Percentiles rank a stretch among this genome's conserved stretches.
Evolutionary conservation across 768 basidiomycete species (phyloP).

Genomic region (Boletus rufocinnamomeus): DNA sequence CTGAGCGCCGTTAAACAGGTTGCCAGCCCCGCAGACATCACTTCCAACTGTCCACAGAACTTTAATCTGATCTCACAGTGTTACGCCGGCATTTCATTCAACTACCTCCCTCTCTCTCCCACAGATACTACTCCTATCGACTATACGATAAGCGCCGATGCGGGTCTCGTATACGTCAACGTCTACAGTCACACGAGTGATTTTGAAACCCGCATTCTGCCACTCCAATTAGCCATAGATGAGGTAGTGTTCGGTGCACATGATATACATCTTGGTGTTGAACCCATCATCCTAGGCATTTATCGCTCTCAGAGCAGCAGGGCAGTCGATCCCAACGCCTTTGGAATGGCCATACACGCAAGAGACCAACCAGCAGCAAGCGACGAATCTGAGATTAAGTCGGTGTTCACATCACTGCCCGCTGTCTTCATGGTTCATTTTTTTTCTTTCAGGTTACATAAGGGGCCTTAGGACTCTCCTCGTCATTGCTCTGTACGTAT

Average conservation of each 20-base stretch:
- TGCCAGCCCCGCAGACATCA: constrained; percentile 49
- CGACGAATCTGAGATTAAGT: constrained; percentile 57
- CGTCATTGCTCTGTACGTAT: constrained; percentile 63
- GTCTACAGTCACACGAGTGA: constrained; percentile 67
- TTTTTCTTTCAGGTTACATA: constrained; percentile 50
- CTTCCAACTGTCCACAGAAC: constrained; percentile 66
- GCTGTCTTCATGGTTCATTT: constrained; percentile 6
- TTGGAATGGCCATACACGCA: constrained; percentile 73
- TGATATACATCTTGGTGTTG: not conserved
- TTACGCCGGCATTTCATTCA: constrained; percentile 66
- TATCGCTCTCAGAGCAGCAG: constrained; percentile 68
- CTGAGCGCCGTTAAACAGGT: constrained; percentile 51
- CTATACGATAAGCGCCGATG: constrained; percentile 72
- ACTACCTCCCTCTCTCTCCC: constrained; percentile 48
- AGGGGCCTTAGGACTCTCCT: constrained; percentile 61
- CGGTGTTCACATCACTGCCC: constrained; percentile 21
- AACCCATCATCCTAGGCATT: constrained; percentile 51
- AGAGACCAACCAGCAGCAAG: constrained; percentile 66
- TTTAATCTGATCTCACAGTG: constrained; percentile 71
- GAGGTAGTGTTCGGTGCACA: constrained; percentile 40
- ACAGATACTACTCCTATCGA: constrained; percentile 45
- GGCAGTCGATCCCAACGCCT: constrained; percentile 54
- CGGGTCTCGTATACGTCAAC: constrained; percentile 63
- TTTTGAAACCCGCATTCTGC: constrained; percentile 66
- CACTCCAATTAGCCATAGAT: constrained; percentile 78